These are phyloP conservation scores for Penicillium pancosmium DNA, from an alignment of 495 filamentous ascomycete species.

Conservation along the genomic window DNA sequence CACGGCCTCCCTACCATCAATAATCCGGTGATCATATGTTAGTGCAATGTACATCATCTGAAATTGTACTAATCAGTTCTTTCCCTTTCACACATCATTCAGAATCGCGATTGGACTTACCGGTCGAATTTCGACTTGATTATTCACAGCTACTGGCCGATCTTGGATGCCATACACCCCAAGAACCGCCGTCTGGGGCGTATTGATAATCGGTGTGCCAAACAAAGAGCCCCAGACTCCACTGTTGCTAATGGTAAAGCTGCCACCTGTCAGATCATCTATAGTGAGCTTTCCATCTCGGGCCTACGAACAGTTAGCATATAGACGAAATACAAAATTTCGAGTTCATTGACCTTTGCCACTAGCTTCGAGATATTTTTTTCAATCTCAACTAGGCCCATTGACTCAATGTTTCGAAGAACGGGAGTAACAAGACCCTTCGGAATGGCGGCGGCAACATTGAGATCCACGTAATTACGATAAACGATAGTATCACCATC, in stretches of 20 bases:
- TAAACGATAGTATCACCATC: slow-evolving; percentile 91
- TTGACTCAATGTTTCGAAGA: slow-evolving; percentile 77
- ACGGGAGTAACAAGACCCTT: slow-evolving; percentile 91
- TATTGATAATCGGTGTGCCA: slow-evolving; percentile 92
- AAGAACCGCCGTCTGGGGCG: slow-evolving; percentile 83
- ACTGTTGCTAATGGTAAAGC: slow-evolving; percentile 94
- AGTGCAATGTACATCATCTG: slow-evolving; percentile 93
- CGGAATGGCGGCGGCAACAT: slow-evolving; percentile 89
- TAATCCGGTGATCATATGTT: slow-evolving; percentile 86
- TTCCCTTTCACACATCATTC: not conserved
- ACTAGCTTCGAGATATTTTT: slow-evolving; percentile 80
- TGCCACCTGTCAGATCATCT: slow-evolving; percentile 92
- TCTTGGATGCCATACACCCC: slow-evolving; percentile 92
- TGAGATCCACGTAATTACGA: slow-evolving; percentile 89
- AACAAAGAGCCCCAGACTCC: slow-evolving; percentile 71
- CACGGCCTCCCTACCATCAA: slow-evolving; percentile 87
- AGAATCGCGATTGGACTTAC: slow-evolving; percentile 32
- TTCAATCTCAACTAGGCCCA: slow-evolving; percentile 82
- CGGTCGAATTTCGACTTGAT: slow-evolving; percentile 80
- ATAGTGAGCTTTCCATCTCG: slow-evolving; percentile 89
- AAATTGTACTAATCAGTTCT: not conserved
- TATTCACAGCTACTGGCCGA: slow-evolving; percentile 75
- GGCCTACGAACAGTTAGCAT: slow-evolving; percentile 49
- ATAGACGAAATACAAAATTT: not conserved
- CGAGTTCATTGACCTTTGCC: slow-evolving; percentile 61